phyloP scores from a whole-genome alignment of 495 filamentous ascomycete genomes.

The Tuber brumale region DNA sequence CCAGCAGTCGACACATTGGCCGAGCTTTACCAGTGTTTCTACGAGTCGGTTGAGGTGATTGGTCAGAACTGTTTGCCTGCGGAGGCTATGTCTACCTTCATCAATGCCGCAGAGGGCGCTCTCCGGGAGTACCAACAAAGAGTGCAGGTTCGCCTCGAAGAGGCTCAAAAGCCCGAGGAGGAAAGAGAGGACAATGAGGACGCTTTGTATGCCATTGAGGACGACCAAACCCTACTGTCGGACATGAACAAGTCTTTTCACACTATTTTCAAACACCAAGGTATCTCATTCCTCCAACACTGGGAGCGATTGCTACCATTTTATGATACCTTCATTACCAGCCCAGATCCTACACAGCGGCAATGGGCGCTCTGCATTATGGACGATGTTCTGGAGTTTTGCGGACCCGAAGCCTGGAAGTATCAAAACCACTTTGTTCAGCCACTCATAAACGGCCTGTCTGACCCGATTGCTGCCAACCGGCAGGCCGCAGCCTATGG shows the following conservation, averaged over 20 bases:
- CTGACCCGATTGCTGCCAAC: constrained; percentile 79
- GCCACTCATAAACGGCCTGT: constrained; percentile 74
- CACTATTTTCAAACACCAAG: constrained; percentile 95
- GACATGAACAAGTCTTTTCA: constrained; percentile 99
- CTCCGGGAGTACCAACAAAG: constrained; percentile 87
- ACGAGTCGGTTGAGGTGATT: constrained; percentile 93
- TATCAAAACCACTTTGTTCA: constrained; percentile 79
- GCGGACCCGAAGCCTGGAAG: constrained; percentile 70
- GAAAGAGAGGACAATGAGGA: constrained; percentile 78
- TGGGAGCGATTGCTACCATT: constrained; percentile 80
- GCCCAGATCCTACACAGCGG: constrained; percentile 78
- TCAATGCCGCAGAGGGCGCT: constrained; percentile 71
- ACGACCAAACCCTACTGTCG: constrained; percentile 91
- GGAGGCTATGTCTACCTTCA: constrained; percentile 77
- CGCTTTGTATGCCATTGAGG: constrained; percentile 82
- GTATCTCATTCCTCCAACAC: constrained; percentile 68
- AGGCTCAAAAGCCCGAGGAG: constrained; percentile 67
- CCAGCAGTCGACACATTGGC: constrained; percentile 93
- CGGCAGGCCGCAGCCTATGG: constrained; percentile 95
- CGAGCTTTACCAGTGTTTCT: constrained; percentile 99
- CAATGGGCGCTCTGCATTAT: constrained; percentile 99
- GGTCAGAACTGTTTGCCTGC: constrained; percentile 71
- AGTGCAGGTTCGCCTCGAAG: constrained; percentile 70
- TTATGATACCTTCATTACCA: constrained; percentile 79
- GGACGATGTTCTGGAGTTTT: constrained; percentile 98